Evolutionary conservation across 2,329 filamentous ascomycete genomes (phyloP), one percentile per base, ranked within the genome.

Genomic region (Nemania bipapillata): DNA sequence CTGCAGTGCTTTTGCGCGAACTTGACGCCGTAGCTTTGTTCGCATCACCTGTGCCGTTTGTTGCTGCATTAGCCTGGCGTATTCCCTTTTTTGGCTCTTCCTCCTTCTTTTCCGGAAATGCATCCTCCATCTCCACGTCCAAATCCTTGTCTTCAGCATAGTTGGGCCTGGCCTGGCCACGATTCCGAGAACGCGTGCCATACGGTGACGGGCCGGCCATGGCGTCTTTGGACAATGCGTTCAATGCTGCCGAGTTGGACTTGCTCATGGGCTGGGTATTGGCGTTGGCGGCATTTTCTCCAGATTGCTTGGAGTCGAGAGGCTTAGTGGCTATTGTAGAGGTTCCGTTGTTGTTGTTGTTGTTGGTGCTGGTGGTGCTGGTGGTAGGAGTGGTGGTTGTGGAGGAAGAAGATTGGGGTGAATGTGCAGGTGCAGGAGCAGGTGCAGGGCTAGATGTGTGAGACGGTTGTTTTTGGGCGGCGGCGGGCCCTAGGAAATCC

Each of bases 131-230:
- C 68, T 98, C 96, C 81, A 92, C 89, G 76, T 98, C 95, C 74
- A 94, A 86, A 80, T 97, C 95, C 81, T 88, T 92, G 81, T 95
- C 92, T 82, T 99, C 96, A 58, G 96, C 95, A 81, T 99, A 99
- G 81, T 99, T 99, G 73, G 91, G 90, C 74, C 96, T 92, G 74
- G 91, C 87, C 73, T 87, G 89, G 76, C 92, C 91, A 77, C 94
- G 91, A 81, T 97, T 97, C 79, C 96, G 92, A 75, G 94, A 97
- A 76, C 94, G 91, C 79, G 96, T 99, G 77, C 95, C 95, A 81
- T 99, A 97, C 55, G 89, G 90, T 74, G 89, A 90, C 58, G 91
- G 84, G 72, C 86, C 86, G 74, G 82, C 78, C 72, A 82, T 81
- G 72, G 78, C 79, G 68, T 88, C 87, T 77, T 86, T 88, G 66